phyloP scores from a whole-genome alignment of 2,329 filamentous ascomycete species.

The Geosmithia putterillii region DNA sequence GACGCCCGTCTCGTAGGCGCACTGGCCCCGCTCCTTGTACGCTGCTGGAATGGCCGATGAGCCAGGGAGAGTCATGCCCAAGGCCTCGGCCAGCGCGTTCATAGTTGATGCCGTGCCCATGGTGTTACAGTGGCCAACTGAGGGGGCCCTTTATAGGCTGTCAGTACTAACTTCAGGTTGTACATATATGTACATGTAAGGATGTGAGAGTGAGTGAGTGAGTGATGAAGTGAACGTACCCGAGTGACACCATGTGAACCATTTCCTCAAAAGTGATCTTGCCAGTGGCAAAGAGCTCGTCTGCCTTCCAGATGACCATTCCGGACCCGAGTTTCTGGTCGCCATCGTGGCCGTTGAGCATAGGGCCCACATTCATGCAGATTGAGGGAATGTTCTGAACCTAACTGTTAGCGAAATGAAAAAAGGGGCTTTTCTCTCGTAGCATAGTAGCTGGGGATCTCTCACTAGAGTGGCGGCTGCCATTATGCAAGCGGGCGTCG shows the following conservation, averaged over 20 bases:
- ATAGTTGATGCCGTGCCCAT: slow-evolving; percentile 42
- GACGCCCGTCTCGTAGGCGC: slow-evolving; percentile 32
- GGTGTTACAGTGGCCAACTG: slow-evolving; percentile 36
- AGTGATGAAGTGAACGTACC: too few relatives aligned
- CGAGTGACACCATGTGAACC: slow-evolving; percentile 26
- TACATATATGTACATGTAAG: background rate
- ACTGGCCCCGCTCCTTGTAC: slow-evolving; percentile 33
- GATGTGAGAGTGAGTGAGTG: too few relatives aligned
- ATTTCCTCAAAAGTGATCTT: slow-evolving; percentile 29
- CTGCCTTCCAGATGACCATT: slow-evolving; percentile 32
- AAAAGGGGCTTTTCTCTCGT: background rate
- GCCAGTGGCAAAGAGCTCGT: slow-evolving; percentile 32
- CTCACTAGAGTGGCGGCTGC: slow-evolving; percentile 31
- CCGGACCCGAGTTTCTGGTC: slow-evolving; percentile 29
- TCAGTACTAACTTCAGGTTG: background rate
- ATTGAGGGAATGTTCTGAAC: slow-evolving; percentile 31
- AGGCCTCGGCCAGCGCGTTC: slow-evolving; percentile 37
- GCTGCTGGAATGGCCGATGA: slow-evolving; percentile 37
- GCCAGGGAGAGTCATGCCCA: slow-evolving; percentile 39
- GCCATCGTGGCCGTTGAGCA: slow-evolving; percentile 34
- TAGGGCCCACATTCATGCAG: slow-evolving; percentile 38
- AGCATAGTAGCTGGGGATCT: background rate
- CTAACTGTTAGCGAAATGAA: background rate
- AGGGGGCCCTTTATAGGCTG: slow-evolving; percentile 29
- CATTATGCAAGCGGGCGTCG: slow-evolving; percentile 36